Evolutionary conservation across 495 filamentous ascomycete species (phyloP).

Genomic region (Hypoxylon lienhwacheense): DNA sequence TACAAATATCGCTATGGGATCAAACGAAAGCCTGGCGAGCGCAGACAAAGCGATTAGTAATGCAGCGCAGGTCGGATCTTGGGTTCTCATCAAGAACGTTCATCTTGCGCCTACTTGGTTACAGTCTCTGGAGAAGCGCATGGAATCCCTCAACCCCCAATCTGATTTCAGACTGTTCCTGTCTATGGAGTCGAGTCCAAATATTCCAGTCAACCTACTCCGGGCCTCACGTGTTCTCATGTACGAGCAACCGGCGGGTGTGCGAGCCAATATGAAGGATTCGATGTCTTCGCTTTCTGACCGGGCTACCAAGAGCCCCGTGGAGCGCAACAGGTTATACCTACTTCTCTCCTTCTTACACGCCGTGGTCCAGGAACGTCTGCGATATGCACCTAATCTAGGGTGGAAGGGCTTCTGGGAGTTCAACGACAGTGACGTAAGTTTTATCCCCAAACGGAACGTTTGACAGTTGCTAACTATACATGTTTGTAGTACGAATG

Average conservation of each 20-base stretch:
- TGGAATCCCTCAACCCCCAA: constrained; percentile 93
- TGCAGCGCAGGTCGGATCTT: constrained; percentile 87
- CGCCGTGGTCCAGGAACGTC: constrained; percentile 91
- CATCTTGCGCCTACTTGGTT: constrained; percentile 95
- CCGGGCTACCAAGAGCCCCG: constrained; percentile 77
- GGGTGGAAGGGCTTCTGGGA: constrained; percentile 99
- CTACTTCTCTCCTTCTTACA: constrained; percentile 92
- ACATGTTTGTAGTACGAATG: constrained; percentile 79
- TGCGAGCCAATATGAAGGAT: constrained; percentile 98
- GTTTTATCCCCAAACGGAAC: constrained; percentile 41
- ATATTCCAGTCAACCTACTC: constrained; percentile 95
- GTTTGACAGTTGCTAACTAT: constrained; percentile 21
- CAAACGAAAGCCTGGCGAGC: constrained; percentile 85
- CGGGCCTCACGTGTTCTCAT: constrained; percentile 92
- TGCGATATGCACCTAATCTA: constrained; percentile 91
- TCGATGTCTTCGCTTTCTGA: constrained; percentile 80
- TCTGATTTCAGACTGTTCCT: constrained; percentile 93
- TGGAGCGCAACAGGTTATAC: constrained; percentile 90
- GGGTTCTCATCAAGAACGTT: constrained; percentile 99
- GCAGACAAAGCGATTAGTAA: constrained; percentile 95
- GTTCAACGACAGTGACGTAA: constrained; percentile 99
- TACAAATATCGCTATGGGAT: constrained; percentile 98
- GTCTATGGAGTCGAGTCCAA: constrained; percentile 95
- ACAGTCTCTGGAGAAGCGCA: constrained; percentile 93
- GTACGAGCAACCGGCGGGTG: constrained; percentile 97